Base-by-base conservation (phyloP, 768 basidiomycete genomes). In the Psilocybe tampanensis region DNA sequence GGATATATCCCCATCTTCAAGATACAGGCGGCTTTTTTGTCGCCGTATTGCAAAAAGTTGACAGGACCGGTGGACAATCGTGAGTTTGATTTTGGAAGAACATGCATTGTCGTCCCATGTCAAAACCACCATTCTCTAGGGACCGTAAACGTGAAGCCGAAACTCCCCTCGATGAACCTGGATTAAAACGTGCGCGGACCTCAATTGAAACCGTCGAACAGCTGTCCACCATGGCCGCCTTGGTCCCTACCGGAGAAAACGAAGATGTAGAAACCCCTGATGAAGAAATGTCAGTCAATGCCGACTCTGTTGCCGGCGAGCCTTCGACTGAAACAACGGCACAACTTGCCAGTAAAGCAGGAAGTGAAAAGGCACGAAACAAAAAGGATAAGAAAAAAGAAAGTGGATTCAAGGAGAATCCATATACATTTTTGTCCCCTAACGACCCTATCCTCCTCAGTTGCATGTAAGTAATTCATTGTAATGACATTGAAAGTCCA, bases 21-120 rank as follows among this genome's bases (percentile, higher is more conserved):
- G 92, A 99, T 66, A 93, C 95, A 0, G 97, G 97, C 2, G 97
- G 95, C 0, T 99, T 99, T 74, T 99, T 97, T 68, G 86, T 99
- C n/a, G 94, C 94, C 11, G 90, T 97, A 0, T 71, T 98, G 33
- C 81, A 89, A 67, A 83, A 80, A 66, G 82, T 17, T 26, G 22
- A 52, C 49, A 34, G 41, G 34, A 8, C 55, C 36, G 44, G 32
- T 43, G 34, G 32, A 12, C 43, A 45, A 13, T 21, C 39, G 47
- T 55, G 56, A 22, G 50, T 55, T 8, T 44, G 17, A 24, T 19
- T 24, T 13, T 3, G 23, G 8, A 42, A 11, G 33, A 22, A 42
- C 22, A 34, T 44, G 43, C n/a, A n/a, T 33, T 29, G 29, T 29
- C 5, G 9, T 29, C 6, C 15, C 36, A 59, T 48, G 24, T 50